Conservation (phyloP, 805 yeast species). For the Priceomyces fermenticarens region DNA sequence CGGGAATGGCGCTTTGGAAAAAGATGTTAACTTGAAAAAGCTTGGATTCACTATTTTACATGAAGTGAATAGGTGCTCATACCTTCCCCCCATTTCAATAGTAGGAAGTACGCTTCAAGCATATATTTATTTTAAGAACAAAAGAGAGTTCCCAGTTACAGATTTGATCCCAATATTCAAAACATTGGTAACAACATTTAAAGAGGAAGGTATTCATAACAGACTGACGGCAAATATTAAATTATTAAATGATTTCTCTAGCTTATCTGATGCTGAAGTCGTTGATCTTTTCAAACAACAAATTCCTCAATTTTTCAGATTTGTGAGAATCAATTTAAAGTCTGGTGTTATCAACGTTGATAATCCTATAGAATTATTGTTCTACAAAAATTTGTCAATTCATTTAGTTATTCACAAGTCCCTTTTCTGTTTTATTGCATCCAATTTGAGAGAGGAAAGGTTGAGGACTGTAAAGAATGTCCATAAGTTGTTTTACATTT, state of each 20-base stretch:
- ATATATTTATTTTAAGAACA: conserved; percentile 21
- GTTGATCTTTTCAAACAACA: conserved; percentile 20
- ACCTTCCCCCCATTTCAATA: conserved; percentile 52
- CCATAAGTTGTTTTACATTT: conserved; percentile 27
- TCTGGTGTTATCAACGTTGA: conserved; percentile 29
- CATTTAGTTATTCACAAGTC: conserved; percentile 54
- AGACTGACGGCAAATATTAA: conserved; percentile 19
- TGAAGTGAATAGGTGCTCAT: conserved; percentile 49
- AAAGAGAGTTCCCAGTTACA: conserved; percentile 14
- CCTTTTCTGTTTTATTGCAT: conserved; percentile 37
- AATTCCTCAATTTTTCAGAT: conserved; percentile 25
- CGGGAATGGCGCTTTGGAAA: conserved; percentile 9
- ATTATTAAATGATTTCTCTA: conserved; percentile 16
- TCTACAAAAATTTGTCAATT: conserved; percentile 55
- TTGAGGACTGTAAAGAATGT: conserved; percentile 11
- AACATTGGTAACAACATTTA: conserved; percentile 18
- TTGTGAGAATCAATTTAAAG: conserved; percentile 19
- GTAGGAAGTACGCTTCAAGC: conserved; percentile 46
- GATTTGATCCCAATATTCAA: conserved; percentile 30
- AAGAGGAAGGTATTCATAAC: conserved; percentile 17
- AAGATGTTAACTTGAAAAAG: conserved; percentile 37
- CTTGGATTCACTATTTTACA: conserved; percentile 53
- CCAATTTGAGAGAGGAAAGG: conserved; percentile 7
- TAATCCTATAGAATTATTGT: conserved; percentile 53
- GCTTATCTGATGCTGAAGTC: conserved; percentile 20